Evolutionary conservation across 2,329 filamentous ascomycete genomes (phyloP).

Genomic region (Aspergillus sp.): DNA sequence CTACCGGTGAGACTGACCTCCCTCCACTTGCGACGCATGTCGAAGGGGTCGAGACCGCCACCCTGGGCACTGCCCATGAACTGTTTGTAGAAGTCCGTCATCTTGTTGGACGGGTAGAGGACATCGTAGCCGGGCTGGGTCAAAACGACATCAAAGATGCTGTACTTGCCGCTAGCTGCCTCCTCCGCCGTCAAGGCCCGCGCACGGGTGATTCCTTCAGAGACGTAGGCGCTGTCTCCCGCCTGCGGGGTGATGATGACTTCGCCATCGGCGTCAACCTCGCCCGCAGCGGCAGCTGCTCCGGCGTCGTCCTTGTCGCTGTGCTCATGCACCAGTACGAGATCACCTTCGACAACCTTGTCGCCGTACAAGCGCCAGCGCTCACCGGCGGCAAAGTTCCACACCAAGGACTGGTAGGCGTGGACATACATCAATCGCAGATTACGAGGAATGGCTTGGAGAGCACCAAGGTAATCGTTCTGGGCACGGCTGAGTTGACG

Average conservation of each 20-base stretch:
- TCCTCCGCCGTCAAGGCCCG: conserved; percentile 76
- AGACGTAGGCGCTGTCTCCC: conserved; percentile 56
- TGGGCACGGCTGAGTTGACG: conserved; percentile 64
- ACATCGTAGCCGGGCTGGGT: conserved; percentile 92
- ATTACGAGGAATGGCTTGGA: conserved; percentile 77
- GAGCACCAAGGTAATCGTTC: conserved; percentile 76
- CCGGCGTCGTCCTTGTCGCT: conserved; percentile 46
- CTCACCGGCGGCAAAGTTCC: conserved; percentile 82
- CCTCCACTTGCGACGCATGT: conserved; percentile 83
- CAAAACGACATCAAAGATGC: conserved; percentile 84
- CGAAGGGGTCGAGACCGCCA: conserved; percentile 74
- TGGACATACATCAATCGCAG: conserved; percentile 94
- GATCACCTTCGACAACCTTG: conserved; percentile 78
- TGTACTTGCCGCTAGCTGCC: conserved; percentile 71
- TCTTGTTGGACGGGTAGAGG: conserved; percentile 77
- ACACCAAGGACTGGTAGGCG: conserved; percentile 91
- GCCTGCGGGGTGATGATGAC: conserved; percentile 63
- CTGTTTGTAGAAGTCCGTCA: conserved; percentile 78
- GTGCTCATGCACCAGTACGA: conserved; percentile 69
- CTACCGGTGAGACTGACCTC: conserved; percentile 86
- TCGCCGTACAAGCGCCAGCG: conserved; percentile 76
- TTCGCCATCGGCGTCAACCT: conserved; percentile 64
- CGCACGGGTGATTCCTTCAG: conserved; percentile 65
- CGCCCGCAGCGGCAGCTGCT: conserved; percentile 30
- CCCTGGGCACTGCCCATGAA: conserved; percentile 84